Evolutionary conservation across 345 rosid genomes (phyloP).

Genomic region (Zanthoxylum bungeanum): DNA sequence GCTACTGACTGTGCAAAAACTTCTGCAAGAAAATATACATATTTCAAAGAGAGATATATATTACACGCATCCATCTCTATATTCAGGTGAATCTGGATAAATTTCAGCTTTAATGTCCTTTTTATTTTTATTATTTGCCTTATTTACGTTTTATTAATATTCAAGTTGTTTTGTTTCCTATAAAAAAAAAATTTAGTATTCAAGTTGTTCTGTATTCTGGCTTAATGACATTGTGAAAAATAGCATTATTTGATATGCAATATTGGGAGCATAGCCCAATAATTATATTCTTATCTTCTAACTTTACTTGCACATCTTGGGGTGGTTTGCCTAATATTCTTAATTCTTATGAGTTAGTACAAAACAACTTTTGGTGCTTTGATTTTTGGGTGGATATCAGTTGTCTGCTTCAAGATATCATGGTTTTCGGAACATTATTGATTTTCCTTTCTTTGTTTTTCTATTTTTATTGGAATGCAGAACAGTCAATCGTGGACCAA

Average conservation of each 20-base stretch:
- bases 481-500: conserved; percentile 76
- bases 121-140: neutral
- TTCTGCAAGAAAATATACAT: conserved; percentile 71
- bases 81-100: conserved; percentile 49
- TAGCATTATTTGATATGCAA: neutral
- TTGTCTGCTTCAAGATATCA: neutral
- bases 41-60: conserved; percentile 90
- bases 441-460: neutral
- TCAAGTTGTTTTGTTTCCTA: too few species aligned
- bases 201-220: neutral
- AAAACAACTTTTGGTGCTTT: neutral
- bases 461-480: conserved; percentile 35
- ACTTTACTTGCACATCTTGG: neutral
- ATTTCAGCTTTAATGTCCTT: neutral
- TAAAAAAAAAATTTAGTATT: too few species aligned
- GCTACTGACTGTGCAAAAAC: conserved; percentile 67
- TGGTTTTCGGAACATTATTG: neutral
- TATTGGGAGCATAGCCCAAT: neutral
- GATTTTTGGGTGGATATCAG: neutral
- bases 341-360: neutral
- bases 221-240: neutral
- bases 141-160: neutral
- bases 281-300: conserved; percentile 1
- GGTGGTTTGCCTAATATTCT: neutral
- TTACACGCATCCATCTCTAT: conserved; percentile 85